A percentile compares a stretch with the other conserved stretches of the same genome.
These are phyloP conservation scores for Termitomyces sp. DNA, from an alignment of 768 basidiomycete species.

Conservation along the genomic window DNA sequence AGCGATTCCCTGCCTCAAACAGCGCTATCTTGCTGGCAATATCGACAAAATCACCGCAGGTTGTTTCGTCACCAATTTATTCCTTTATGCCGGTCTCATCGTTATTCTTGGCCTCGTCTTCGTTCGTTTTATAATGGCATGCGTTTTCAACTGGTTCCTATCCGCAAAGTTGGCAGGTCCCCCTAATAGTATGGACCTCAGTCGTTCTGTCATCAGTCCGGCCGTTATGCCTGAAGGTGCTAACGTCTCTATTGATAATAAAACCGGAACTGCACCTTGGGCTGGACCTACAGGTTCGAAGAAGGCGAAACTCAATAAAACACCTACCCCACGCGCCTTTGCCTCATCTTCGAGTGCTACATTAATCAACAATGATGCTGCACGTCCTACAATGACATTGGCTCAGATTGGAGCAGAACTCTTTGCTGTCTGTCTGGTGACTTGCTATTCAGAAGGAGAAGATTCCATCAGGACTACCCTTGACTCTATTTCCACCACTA, in stretches of 20 bases:
- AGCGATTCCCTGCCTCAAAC: slow-evolving; percentile 73
- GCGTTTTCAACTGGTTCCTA: slow-evolving; percentile 95
- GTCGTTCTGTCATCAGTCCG: slow-evolving; percentile 84
- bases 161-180: slow-evolving; percentile 77
- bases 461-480: slow-evolving; percentile 88
- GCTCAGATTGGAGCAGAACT: slow-evolving; percentile 92
- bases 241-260: slow-evolving; percentile 89
- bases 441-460: slow-evolving; percentile 97
- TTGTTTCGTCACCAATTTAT: slow-evolving; percentile 84
- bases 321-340: slow-evolving; percentile 41
- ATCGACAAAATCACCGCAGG: slow-evolving; percentile 97
- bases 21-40: slow-evolving; percentile 88
- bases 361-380: slow-evolving; percentile 41
- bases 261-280: slow-evolving; percentile 93
- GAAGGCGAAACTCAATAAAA: slow-evolving; percentile 41
- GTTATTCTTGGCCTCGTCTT: slow-evolving; percentile 89
- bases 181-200: slow-evolving; percentile 64
- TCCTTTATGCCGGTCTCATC: slow-evolving; percentile 86
- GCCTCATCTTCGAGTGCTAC: slow-evolving; percentile 51
- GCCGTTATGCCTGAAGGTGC: slow-evolving; percentile 97
- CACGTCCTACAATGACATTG: slow-evolving; percentile 70
- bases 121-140: slow-evolving; percentile 93
- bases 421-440: slow-evolving; percentile 92
- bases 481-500: slow-evolving; percentile 88
- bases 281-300: slow-evolving; percentile 52